A percentile compares a stretch with the other conserved stretches of the same genome.
Evolutionary conservation across 345 rosid genomes (phyloP).

Genomic region (Aquilaria malaccensis): DNA sequence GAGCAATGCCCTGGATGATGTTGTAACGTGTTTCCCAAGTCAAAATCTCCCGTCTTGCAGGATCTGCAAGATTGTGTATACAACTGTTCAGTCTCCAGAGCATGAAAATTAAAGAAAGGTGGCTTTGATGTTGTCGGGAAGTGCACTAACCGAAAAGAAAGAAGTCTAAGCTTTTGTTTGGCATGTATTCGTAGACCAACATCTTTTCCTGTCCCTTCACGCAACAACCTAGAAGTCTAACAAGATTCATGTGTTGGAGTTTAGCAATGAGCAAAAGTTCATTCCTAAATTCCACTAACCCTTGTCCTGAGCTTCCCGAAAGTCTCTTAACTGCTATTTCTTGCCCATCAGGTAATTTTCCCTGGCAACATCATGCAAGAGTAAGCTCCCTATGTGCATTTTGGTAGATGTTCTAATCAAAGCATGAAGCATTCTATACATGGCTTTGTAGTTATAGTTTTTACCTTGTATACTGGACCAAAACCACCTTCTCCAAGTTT

Average conservation of each 20-base stretch:
- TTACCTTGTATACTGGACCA: slow-evolving; percentile 12
- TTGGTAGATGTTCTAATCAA: neutral
- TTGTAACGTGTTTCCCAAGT: neutral
- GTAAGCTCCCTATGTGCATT: neutral
- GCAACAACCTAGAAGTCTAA: slow-evolving; percentile 11
- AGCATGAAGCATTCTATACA: neutral
- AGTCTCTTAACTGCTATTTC: slow-evolving; percentile 13
- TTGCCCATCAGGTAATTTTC: neutral
- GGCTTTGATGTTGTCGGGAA: neutral
- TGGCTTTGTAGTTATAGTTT: neutral
- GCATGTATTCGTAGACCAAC: slow-evolving; percentile 1
- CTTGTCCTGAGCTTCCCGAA: slow-evolving; percentile 9
- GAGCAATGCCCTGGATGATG: slow-evolving; percentile 3
- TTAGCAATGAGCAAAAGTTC: slow-evolving; percentile 6
- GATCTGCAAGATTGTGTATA: neutral
- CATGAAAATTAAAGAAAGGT: too few relatives aligned
- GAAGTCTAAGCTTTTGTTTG: slow-evolving; percentile 7
- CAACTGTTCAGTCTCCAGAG: neutral
- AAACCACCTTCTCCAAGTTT: slow-evolving; percentile 14
- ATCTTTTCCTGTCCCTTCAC: slow-evolving; percentile 7
- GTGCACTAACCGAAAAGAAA: slow-evolving; percentile 1
- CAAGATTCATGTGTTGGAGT: slow-evolving; percentile 12
- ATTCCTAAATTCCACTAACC: slow-evolving; percentile 2
- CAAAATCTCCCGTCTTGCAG: neutral
- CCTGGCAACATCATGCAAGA: neutral